These are phyloP conservation scores for Debaryomyces robertsiae DNA, from an alignment of 1,139 yeast species.

Conservation along the genomic window DNA sequence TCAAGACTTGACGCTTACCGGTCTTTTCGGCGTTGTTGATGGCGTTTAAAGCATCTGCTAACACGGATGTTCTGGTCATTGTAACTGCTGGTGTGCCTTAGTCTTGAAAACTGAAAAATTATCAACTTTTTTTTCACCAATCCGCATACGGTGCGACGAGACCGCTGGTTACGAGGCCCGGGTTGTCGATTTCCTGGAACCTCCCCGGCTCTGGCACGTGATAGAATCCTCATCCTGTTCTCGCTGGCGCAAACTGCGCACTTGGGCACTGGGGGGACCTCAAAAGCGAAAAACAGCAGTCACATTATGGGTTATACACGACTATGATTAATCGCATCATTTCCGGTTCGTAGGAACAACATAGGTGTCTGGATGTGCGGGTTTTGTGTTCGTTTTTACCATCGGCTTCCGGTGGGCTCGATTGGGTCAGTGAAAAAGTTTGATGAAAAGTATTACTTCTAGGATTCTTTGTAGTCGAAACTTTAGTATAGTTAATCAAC, in stretches of 20 bases:
- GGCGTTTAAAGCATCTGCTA: slow-evolving; percentile 98
- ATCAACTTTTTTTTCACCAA: slow-evolving; percentile 3
- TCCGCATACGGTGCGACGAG: neutral
- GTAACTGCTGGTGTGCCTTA: slow-evolving; percentile 20
- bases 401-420: slow-evolving; percentile 2
- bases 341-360: too few species aligned
- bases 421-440: slow-evolving; percentile 11
- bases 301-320: slow-evolving; percentile 4
- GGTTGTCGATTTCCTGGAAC: too few species aligned
- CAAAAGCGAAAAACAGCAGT: slow-evolving; percentile 7
- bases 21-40: slow-evolving; percentile 99
- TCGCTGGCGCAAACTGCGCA: too few species aligned
- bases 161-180: slow-evolving; percentile 3
- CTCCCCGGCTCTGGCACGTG: too few species aligned
- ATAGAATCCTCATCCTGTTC: too few species aligned
- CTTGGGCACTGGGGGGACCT: too few species aligned
- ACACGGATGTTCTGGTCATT: slow-evolving; percentile 98
- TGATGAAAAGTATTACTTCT: slow-evolving; percentile 7
- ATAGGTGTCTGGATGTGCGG: slow-evolving; percentile 5
- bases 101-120: slow-evolving; percentile 5
- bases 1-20: slow-evolving; percentile 98
- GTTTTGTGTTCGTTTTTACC: neutral
- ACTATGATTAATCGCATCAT: neutral
- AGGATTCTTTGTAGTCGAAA: neutral
- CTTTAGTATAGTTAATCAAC: slow-evolving; percentile 15